Base-by-base conservation (phyloP, 192 early-diverging fungal species). In the Backusella parvicylindrica region DNA sequence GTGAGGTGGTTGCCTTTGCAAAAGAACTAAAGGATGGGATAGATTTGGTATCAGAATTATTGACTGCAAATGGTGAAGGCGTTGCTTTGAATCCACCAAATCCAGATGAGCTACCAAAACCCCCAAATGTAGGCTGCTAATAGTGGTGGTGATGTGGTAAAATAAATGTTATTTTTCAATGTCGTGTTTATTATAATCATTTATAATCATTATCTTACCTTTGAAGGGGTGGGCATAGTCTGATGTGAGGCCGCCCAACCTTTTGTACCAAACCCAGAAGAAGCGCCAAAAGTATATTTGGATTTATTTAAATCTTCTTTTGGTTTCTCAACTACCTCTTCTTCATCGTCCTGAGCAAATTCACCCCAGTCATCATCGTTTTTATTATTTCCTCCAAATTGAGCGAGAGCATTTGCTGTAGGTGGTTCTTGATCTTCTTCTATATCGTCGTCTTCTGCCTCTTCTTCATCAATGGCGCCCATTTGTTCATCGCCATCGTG, bases 191-290 rank as follows among this genome's bases (percentile, higher is more conserved):
- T 60, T n/a, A n/a, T n/a, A n/a, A 12, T 15, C 2, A 13, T 3
- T n/a, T 18, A 65, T 15, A 36, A 37, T 35, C 18, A 26, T 37
- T 16, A 11, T 21, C 16, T 64, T 71, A 73, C 71, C 65, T 72
- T 78, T 21, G 50, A 70, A 8, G 77, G 35, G 4, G 65, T 37
- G 12, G 79, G 69, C 26, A 75, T 56, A 21, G 75, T 74, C 69
- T 76, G 71, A 31, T 76, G 71, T 23, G 75, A 33, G 23, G 68
- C 71, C 31, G 68, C 75, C 79, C 74, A 81, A 3, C 71, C 75
- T 37, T 77, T 76, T 32, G 40, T 76, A 30, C 80, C 80, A 60
- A 81, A 81, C 30, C 80, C 80, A 47, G 80, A 81, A 32, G 80
- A 68, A 30, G 73, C 23, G 38, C 80, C 80, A 75, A 81, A 81